Evolutionary conservation across 192 early-diverging fungal genomes (phyloP).

Genomic region (Backusella circina): DNA sequence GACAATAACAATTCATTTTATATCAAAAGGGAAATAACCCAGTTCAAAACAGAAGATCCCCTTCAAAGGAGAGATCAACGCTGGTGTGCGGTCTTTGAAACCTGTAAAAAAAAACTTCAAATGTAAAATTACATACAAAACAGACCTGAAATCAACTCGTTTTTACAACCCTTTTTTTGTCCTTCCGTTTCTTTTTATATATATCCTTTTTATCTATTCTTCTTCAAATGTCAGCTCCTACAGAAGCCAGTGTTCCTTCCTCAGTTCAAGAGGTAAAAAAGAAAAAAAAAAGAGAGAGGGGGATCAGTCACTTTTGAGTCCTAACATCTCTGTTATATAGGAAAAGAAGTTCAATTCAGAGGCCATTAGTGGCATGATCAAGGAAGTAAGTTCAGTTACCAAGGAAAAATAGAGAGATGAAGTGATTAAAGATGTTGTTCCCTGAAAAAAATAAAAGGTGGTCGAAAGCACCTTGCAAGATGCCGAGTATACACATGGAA

Average conservation of each 20-base stretch:
- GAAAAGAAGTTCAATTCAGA: conserved; percentile 25
- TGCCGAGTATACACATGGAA: conserved; percentile 66
- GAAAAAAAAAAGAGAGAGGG: neutral
- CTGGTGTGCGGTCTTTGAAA: too few relatives aligned
- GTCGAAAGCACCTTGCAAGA: conserved; percentile 65
- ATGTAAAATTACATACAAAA: too few relatives aligned
- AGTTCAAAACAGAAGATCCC: too few relatives aligned
- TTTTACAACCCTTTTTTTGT: neutral
- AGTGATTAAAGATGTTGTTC: neutral
- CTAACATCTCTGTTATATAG: neutral
- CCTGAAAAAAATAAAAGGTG: conserved; percentile 44
- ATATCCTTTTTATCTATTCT: neutral
- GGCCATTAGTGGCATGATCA: conserved; percentile 26
- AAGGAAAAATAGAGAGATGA: neutral
- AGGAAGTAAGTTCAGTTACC: conserved; percentile 19
- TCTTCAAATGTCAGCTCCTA: neutral
- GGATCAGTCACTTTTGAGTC: neutral
- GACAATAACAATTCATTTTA: too few relatives aligned
- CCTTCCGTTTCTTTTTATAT: neutral
- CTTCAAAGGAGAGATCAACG: too few relatives aligned
- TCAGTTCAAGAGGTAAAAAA: neutral
- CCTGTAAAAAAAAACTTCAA: too few relatives aligned
- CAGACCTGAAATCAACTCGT: too few relatives aligned
- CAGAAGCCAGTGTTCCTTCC: neutral
- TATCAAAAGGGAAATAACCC: too few relatives aligned